Evolutionary conservation across 306 rosid species (phyloP).

Genomic region (Cucumis hystrix): DNA sequence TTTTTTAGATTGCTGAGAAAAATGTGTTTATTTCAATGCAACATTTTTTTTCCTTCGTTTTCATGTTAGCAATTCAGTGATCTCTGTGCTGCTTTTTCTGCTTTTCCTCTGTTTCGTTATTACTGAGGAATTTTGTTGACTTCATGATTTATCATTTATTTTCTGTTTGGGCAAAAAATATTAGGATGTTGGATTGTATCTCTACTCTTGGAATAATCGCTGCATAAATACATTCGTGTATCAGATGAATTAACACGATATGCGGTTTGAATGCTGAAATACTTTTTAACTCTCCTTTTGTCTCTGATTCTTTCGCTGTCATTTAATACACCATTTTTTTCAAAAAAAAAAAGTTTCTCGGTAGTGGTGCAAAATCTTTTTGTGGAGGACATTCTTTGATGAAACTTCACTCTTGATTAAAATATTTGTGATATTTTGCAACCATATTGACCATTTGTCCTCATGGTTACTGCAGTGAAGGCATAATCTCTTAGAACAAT

Average conservation of each 20-base stretch:
- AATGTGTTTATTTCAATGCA: not conserved
- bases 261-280: not conserved
- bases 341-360: not conserved
- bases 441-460: not conserved
- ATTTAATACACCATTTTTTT: not conserved
- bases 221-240: not conserved
- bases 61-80: not conserved
- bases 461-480: conserved; percentile 4
- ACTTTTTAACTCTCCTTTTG: not conserved
- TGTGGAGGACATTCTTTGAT: not conserved
- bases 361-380: not conserved
- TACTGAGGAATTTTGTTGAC: not conserved
- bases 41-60: not conserved
- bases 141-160: not conserved
- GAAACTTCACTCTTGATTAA: not conserved
- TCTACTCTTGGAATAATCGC: not conserved
- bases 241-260: not conserved
- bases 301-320: not conserved
- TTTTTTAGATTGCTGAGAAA: not conserved
- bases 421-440: not conserved
- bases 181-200: not conserved
- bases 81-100: not conserved
- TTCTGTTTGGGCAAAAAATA: not conserved
- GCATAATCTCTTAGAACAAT: conserved; percentile 15
- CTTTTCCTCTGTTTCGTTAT: not conserved